Base-by-base conservation (phyloP, 2,329 filamentous ascomycete species). In the Bipolaris zeicola region DNA sequence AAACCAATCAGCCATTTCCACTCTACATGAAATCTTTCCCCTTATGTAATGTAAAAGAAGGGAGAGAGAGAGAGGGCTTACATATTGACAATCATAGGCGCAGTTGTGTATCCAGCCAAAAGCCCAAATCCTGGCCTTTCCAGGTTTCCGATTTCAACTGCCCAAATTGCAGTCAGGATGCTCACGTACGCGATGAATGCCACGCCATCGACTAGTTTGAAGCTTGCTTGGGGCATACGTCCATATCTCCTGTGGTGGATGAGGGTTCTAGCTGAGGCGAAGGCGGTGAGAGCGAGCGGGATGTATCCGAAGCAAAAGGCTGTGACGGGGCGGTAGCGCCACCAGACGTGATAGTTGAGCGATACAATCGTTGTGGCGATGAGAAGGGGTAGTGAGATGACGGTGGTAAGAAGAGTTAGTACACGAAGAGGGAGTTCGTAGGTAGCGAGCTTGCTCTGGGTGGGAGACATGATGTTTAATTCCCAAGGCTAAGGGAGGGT, bases 71-170 rank as follows among this genome's bases (percentile, higher is more conserved):
- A 45, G 24, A 22, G 6, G 39, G 14, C 60, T 45, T 50, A 65
- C 64, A 66, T 65, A 8, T 66, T 66, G 20, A 65, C 22, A n/a
- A 66, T 62, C 60, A 66, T 63, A 7, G 60, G 60, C 6, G 61
- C 39, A 2, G 64, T 63, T 6, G 58, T 56, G 36, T 66, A 66
- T 14, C 60, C 62, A 13, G 55, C 55, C 34, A 66, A 50, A 5
- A 65, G 20, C 6, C 60, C 59, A 16, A 50, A 56, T 18, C 62
- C 57, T 11, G 44, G 37, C 11, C 26, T 5, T 2, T 11, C 11
- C 33, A 66, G 14, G 3, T 36, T 8, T 2, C 43, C 39, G 16
- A 53, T 26, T 38, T 62, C 64, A 20, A 60, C 20, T 1, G 50
- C 38, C 64, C 64, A 66, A 26, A 63, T 55, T 2, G 58, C 52